Base-by-base conservation (phyloP, 1,139 yeast genomes). In the Sugiyamaella xylanicola region DNA sequence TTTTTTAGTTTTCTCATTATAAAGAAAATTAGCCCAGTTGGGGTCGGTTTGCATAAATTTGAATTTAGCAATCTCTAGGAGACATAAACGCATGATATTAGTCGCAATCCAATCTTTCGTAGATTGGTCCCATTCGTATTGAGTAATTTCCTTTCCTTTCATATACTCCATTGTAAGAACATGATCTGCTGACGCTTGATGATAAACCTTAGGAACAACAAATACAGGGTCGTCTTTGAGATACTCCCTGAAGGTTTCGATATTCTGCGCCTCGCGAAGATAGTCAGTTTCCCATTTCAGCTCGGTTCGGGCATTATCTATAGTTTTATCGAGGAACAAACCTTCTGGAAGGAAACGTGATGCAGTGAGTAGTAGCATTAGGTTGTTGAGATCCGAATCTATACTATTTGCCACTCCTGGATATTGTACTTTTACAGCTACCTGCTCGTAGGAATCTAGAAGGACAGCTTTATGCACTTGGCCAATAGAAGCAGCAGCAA, bases 21-120 rank as follows among this genome's bases (percentile, higher is more conserved):
- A 91, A 59, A 95, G 75, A 73, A 95, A 95, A 71, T 93, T 93
- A 51, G 99, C 98, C 99, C 99, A 95, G 73, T 93, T 93, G 48
- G 99, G 99, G 73, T 93, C 99, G 1, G 99, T 92, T 74, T 93
- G 99, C 99, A 93, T 93, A 73, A 87, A 93, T 66, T 81, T 82
- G 76, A 87, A 92, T 63, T 82, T 77, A 32, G 90, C 90, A 67
- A 95, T 87, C 72, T 93, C 99, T 63, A 82, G 76, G 51, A 93
- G 76, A 67, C 97, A 91, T 48, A 93, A 77, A 61, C 90, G 80
- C 97, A 95, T 87, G 58, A 93, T 85, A 65, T 86, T 81, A 7
- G 90, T 82, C 11, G 96, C 96, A 58, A 93, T 86, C 83, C 87
- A 86, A 72, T 92, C 78, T 59, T 81, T 85, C 16, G 87, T 82